phyloP scores from a whole-genome alignment of 108 stramenopile genomes.

The Cyclotella choctawhatcheeana region DNA sequence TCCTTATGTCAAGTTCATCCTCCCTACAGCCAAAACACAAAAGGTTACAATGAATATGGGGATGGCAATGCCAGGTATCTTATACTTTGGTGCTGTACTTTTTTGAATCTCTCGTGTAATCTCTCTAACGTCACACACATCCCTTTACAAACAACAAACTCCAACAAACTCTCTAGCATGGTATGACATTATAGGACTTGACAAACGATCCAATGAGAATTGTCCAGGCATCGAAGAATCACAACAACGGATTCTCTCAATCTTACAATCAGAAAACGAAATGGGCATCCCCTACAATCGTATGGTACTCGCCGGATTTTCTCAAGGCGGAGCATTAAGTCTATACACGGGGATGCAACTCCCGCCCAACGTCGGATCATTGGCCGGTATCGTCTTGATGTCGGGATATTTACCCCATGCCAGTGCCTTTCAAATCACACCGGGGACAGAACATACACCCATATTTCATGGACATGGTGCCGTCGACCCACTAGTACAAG shows the following conservation, averaged over 20 bases:
- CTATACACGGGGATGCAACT: conserved; percentile 90
- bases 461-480: conserved; percentile 93
- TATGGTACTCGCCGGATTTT: conserved; percentile 94
- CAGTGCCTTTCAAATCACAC: conserved; percentile 64
- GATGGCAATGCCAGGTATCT: conserved; percentile 71
- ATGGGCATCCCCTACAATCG: conserved; percentile 82
- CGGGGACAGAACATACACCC: conserved; percentile 63
- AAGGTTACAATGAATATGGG: conserved; percentile 94
- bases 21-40: conserved; percentile 92
- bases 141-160: too few relatives aligned
- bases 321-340: conserved; percentile 91
- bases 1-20: conserved; percentile 87
- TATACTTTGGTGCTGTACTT: neutral
- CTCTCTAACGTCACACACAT: neutral
- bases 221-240: conserved; percentile 87
- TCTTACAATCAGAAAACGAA: conserved; percentile 76
- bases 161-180: conserved; percentile 49
- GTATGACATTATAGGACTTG: conserved; percentile 92
- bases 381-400: conserved; percentile 87
- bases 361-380: conserved; percentile 43
- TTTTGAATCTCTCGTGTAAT: neutral
- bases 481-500: conserved; percentile 82
- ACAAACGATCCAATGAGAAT: conserved; percentile 87
- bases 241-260: conserved; percentile 40
- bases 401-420: conserved; percentile 89